Conservation (phyloP, 1,139 yeast genomes). For the Suhomyces panamericanus region DNA sequence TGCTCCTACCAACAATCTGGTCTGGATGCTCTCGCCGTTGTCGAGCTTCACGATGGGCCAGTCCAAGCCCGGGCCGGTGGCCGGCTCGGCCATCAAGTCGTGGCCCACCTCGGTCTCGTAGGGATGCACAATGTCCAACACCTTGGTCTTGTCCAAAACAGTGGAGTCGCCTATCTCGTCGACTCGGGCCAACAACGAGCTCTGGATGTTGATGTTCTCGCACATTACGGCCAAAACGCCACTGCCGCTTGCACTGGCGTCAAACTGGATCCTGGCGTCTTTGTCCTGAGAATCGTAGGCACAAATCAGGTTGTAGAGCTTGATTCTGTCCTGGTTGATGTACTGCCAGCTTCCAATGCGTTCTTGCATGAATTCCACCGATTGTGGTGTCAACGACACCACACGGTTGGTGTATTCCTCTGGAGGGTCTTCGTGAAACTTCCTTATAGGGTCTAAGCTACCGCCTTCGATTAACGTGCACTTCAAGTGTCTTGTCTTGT, state of each 20-base stretch:
- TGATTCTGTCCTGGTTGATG: constrained; percentile 67
- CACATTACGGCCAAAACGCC: constrained; percentile 73
- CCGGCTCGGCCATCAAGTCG: constrained; percentile 11
- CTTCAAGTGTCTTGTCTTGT: constrained; percentile 56
- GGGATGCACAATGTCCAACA: constrained; percentile 46
- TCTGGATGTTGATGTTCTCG: constrained; percentile 83
- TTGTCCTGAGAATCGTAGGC: constrained; percentile 83
- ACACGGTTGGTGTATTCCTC: constrained; percentile 72
- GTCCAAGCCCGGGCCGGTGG: constrained; percentile 33
- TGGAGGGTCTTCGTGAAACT: constrained; percentile 58
- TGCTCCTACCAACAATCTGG: constrained; percentile 86
- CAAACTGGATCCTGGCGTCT: constrained; percentile 70
- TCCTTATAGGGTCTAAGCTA: constrained; percentile 52
- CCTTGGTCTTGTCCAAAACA: constrained; percentile 66
- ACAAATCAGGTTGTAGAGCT: constrained; percentile 74
- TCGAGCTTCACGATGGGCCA: constrained; percentile 81
- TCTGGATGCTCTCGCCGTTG: constrained; percentile 61
- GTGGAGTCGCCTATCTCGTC: constrained; percentile 51
- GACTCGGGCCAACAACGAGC: constrained; percentile 60
- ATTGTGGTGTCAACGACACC: constrained; percentile 80
- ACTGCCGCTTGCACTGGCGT: constrained; percentile 29
- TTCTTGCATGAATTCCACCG: constrained; percentile 61
- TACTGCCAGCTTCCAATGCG: constrained; percentile 76
- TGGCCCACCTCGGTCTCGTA: constrained; percentile 4
- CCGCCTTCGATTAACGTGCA: constrained; percentile 77